Evolutionary conservation across 768 basidiomycete genomes (phyloP).

Genomic region (Phanerodontia chrysosporium): DNA sequence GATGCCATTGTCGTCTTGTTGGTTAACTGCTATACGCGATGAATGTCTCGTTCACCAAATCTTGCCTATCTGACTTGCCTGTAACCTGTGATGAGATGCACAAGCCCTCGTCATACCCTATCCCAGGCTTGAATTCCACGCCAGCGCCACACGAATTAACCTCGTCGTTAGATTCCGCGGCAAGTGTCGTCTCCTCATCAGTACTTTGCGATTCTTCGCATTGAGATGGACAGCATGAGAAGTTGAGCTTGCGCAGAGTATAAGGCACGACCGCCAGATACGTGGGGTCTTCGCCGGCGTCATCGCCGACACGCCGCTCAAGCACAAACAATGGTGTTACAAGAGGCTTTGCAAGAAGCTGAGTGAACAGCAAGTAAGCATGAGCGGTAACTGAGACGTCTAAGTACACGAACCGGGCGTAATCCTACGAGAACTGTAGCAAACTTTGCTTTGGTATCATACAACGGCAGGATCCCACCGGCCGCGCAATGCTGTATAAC

Average conservation of each 20-base stretch:
- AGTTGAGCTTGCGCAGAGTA: neutral
- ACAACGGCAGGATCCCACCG: neutral
- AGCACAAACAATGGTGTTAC: constrained; percentile 8
- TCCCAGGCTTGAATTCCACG: neutral
- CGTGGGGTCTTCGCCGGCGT: neutral
- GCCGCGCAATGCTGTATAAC: neutral
- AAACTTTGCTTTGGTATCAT: neutral
- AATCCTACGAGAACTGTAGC: neutral
- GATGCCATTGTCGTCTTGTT: no score
- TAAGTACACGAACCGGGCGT: constrained; percentile 1
- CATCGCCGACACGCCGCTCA: neutral
- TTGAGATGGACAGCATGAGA: neutral
- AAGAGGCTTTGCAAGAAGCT: constrained; percentile 5
- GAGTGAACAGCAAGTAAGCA: no score
- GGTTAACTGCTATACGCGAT: no score
- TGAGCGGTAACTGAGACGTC: neutral
- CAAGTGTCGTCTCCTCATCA: neutral
- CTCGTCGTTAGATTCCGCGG: neutral
- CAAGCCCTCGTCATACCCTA: no score
- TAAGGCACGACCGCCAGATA: neutral
- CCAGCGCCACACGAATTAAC: neutral
- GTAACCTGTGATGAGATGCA: neutral
- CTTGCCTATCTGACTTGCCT: neutral
- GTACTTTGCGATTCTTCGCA: neutral
- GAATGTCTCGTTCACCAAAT: no score